phyloP scores from a whole-genome alignment of 768 basidiomycete species.

The Gymnopilus dilepis region DNA sequence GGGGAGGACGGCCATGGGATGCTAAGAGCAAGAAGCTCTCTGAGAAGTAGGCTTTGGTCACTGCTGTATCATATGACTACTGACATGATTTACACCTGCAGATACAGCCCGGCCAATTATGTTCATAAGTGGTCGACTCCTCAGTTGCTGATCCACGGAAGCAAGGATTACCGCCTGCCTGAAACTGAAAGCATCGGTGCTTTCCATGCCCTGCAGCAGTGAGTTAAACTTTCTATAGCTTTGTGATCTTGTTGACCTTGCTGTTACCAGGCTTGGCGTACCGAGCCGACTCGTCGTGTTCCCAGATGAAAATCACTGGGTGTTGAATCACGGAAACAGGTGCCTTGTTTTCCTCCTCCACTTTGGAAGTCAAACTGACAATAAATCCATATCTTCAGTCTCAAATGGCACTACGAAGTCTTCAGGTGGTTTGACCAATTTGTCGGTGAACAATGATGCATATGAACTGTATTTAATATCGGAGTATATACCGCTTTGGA shows the following conservation, averaged over 20 bases:
- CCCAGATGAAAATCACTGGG: constrained; percentile 95
- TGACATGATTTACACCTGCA: constrained; percentile 28
- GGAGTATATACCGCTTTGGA: too few species aligned
- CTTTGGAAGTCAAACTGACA: background rate
- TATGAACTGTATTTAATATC: background rate
- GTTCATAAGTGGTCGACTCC: constrained; percentile 89
- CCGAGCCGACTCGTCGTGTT: constrained; percentile 83
- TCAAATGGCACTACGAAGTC: constrained; percentile 96
- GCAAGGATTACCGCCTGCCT: constrained; percentile 87
- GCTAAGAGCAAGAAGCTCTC: constrained; percentile 55
- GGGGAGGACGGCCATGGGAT: constrained; percentile 85
- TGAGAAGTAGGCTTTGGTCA: constrained; percentile 52
- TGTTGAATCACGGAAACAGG: constrained; percentile 80
- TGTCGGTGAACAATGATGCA: constrained; percentile 43
- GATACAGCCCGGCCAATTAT: constrained; percentile 81
- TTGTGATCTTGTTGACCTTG: background rate
- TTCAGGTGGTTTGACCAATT: constrained; percentile 87
- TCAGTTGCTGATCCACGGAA: constrained; percentile 82
- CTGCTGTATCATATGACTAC: background rate
- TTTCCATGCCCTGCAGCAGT: constrained; percentile 89
- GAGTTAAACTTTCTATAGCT: constrained; percentile 32
- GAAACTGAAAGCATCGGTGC: constrained; percentile 85
- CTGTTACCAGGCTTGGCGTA: constrained; percentile 57
- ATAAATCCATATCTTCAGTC: constrained; percentile 40
- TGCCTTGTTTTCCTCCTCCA: constrained; percentile 28